These are phyloP conservation scores for Xylaria polymorpha DNA, from an alignment of 2,329 filamentous ascomycete genomes.

Conservation along the genomic window DNA sequence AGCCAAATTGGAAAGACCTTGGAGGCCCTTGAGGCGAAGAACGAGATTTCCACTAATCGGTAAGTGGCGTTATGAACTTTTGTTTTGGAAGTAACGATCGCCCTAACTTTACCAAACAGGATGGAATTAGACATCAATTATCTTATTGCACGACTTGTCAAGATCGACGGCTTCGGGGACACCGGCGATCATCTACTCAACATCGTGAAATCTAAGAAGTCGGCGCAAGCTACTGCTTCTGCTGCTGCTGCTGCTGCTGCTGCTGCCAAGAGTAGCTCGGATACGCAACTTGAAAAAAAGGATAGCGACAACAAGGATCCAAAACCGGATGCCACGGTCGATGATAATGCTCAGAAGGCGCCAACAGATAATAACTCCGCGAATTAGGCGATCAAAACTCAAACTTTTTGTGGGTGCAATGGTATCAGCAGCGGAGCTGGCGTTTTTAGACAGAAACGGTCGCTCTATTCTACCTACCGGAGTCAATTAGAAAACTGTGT, in stretches of 20 bases:
- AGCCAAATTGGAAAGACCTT: conserved; percentile 82
- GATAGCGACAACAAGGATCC: conserved; percentile 10
- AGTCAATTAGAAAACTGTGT: background rate
- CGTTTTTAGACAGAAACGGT: conserved; percentile 39
- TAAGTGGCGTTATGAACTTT: conserved; percentile 55
- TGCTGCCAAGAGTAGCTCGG: conserved; percentile 36
- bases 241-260: background rate
- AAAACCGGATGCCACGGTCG: conserved; percentile 12
- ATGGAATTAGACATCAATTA: conserved; percentile 81
- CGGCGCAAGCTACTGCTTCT: conserved; percentile 41
- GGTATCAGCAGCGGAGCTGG: conserved; percentile 40
- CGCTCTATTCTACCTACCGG: background rate
- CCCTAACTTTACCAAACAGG: conserved; percentile 56
- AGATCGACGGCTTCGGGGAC: conserved; percentile 82
- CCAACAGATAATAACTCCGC: conserved; percentile 37
- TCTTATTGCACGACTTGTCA: conserved; percentile 76
- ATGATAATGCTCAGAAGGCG: conserved; percentile 14
- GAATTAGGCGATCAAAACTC: conserved; percentile 28
- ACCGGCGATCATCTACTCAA: conserved; percentile 75
- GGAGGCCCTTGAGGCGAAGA: conserved; percentile 71
- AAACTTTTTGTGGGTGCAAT: conserved; percentile 3
- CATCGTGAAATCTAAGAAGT: conserved; percentile 70
- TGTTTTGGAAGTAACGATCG: background rate
- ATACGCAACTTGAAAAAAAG: conserved; percentile 24
- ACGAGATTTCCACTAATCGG: conserved; percentile 76